Evolutionary conservation across 192 early-diverging fungal genomes (phyloP).

Genomic region (Backusella westeae): DNA sequence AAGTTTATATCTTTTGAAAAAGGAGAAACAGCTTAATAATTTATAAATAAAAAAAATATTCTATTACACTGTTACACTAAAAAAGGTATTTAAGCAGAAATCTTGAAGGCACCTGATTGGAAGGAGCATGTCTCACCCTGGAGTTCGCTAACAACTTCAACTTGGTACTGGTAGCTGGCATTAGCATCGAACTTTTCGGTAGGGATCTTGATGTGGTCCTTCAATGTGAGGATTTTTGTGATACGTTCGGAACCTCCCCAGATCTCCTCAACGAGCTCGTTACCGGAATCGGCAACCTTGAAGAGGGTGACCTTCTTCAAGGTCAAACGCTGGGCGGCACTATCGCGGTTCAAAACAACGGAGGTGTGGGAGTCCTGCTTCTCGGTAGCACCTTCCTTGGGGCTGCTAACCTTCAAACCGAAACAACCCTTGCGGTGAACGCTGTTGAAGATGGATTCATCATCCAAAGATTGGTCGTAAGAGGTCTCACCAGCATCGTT

Average conservation of each 20-base stretch:
- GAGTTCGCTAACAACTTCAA: constrained; percentile 6
- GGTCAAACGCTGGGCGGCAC: constrained; percentile 19
- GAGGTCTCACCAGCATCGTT: constrained; percentile 17
- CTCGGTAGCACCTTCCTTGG: constrained; percentile 11
- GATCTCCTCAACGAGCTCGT: constrained; percentile 15
- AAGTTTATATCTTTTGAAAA: neutral
- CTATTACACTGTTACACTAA: neutral
- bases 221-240: constrained; percentile 15
- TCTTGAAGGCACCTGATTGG: constrained; percentile 18
- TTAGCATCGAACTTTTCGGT: neutral
- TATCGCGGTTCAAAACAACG: constrained; percentile 17
- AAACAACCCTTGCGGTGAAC: constrained; percentile 24
- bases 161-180: constrained; percentile 10
- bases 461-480: constrained; percentile 14
- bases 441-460: constrained; percentile 16
- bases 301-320: constrained; percentile 22
- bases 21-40: neutral
- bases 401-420: constrained; percentile 17
- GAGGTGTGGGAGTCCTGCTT: constrained; percentile 10
- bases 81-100: constrained; percentile 5
- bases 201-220: constrained; percentile 22
- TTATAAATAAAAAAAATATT: constrained; percentile 7
- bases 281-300: constrained; percentile 1
- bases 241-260: constrained; percentile 12
- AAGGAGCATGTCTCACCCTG: constrained; percentile 11